phyloP scores from a whole-genome alignment of 257 asterid species.

The Nemophila menziesii region DNA sequence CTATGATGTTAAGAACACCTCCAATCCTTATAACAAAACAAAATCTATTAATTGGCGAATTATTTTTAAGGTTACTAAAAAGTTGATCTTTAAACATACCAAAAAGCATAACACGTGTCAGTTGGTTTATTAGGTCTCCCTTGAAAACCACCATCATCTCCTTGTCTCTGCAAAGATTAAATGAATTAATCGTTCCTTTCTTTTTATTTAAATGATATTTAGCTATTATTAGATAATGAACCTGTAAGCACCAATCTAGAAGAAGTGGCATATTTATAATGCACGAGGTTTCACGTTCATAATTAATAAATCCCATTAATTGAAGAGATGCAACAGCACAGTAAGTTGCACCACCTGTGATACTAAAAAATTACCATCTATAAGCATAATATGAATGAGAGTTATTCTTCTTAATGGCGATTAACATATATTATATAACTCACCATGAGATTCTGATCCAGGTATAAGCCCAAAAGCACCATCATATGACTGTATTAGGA shows the following conservation, averaged over 20 bases:
- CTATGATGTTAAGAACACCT: conserved; percentile 70
- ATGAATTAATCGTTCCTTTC: not conserved
- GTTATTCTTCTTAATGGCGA: too few relatives aligned
- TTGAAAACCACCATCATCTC: conserved; percentile 75
- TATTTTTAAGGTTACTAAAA: too few relatives aligned
- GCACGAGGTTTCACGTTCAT: conserved; percentile 28
- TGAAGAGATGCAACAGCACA: conserved; percentile 96
- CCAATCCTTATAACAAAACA: conserved; percentile 50
- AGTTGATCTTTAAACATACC: conserved; percentile 32
- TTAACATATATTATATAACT: too few relatives aligned
- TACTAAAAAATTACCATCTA: conserved; percentile 50
- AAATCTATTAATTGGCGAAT: conserved; percentile 3
- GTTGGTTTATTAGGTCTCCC: conserved; percentile 83
- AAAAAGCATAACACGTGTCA: conserved; percentile 93
- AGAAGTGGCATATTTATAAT: conserved; percentile 55
- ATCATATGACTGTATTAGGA: conserved; percentile 68
- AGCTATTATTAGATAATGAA: too few relatives aligned
- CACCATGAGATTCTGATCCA: conserved; percentile 95
- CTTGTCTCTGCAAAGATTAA: conserved; percentile 60
- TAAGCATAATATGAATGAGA: conserved; percentile 21
- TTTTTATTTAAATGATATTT: too few relatives aligned
- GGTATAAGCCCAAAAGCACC: conserved; percentile 94
- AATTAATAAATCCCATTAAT: conserved; percentile 78
- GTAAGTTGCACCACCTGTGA: conserved; percentile 97
- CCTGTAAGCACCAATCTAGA: conserved; percentile 89